Evolutionary conservation across 1,284 basidiomycete species (phyloP).

Genomic region (Meripilus lineatus): DNA sequence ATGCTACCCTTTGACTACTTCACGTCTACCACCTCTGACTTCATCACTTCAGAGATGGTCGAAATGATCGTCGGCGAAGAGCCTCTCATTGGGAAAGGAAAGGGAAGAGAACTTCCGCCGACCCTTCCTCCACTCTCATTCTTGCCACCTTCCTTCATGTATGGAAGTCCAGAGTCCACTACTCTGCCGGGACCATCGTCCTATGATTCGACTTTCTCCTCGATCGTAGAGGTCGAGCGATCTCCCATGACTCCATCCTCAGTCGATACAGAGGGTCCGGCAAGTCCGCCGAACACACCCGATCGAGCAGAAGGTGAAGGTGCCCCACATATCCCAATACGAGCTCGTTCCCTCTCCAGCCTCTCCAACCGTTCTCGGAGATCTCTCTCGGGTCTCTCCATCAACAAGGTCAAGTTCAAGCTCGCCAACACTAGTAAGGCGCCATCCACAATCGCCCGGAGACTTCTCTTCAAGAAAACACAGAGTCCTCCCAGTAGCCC

Average conservation of each 20-base stretch:
- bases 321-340: conserved; percentile 30
- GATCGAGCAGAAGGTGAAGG: conserved; percentile 12
- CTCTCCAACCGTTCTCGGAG: conserved; percentile 41
- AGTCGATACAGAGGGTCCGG: conserved; percentile 2
- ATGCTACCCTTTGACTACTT: background rate
- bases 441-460: conserved; percentile 50
- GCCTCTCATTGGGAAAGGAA: conserved; percentile 37
- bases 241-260: conserved; percentile 15
- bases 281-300: conserved; percentile 14
- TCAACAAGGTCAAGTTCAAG: conserved; percentile 44
- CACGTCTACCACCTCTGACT: conserved; percentile 3
- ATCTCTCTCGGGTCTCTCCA: conserved; percentile 39
- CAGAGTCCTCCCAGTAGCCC: conserved; percentile 15
- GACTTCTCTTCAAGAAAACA: conserved; percentile 43
- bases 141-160: conserved; percentile 45
- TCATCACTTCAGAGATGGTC: conserved; percentile 8
- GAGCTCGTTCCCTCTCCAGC: conserved; percentile 55
- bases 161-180: conserved; percentile 39
- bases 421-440: conserved; percentile 37
- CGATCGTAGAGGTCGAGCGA: conserved; percentile 17
- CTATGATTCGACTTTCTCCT: conserved; percentile 34
- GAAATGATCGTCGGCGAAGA: conserved; percentile 11
- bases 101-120: conserved; percentile 54
- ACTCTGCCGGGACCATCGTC: conserved; percentile 50
- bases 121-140: conserved; percentile 61